Percentiles rank a stretch among this genome's conserved stretches.
Evolutionary conservation across 2,329 filamentous ascomycete species (phyloP).

Genomic region (Cercospora sp.): DNA sequence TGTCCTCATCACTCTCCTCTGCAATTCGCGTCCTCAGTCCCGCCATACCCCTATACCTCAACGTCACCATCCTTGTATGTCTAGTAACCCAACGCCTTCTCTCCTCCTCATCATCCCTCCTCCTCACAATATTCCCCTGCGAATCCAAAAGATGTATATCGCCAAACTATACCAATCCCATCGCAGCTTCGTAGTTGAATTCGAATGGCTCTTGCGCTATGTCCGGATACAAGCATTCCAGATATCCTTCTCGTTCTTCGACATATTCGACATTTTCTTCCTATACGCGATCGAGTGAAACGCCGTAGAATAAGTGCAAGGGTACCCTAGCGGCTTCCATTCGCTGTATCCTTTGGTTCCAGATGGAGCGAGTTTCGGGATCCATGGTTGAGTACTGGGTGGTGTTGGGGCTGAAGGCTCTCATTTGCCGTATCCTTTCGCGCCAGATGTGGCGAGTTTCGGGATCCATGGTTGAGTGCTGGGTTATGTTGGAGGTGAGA

Average conservation of each 20-base stretch:
- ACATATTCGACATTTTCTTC: not conserved
- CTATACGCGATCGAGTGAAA: not conserved
- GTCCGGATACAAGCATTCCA: not conserved
- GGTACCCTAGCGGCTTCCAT: too few relatives aligned
- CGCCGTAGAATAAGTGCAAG: too few relatives aligned
- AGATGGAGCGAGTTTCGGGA: too few relatives aligned
- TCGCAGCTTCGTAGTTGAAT: not conserved
- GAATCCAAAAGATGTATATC: not conserved
- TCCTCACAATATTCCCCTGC: not conserved
- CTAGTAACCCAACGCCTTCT: not conserved
- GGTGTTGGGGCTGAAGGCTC: too few relatives aligned
- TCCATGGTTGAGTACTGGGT: too few relatives aligned
- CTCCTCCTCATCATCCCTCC: not conserved
- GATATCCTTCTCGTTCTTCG: not conserved
- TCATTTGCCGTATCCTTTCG: too few relatives aligned
- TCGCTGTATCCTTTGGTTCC: too few relatives aligned
- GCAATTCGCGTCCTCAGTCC: not conserved
- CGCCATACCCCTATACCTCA: not conserved
- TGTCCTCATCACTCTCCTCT: too few relatives aligned
- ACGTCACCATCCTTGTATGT: not conserved
- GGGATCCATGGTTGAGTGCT: too few relatives aligned
- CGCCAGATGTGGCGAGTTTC: too few relatives aligned
- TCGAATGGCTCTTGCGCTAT: not conserved
- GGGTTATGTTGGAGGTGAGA: too few relatives aligned
- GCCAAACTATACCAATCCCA: not conserved